These are phyloP conservation scores for Ganoderma boninense DNA, from an alignment of 1,284 basidiomycete species.

Conservation along the genomic window DNA sequence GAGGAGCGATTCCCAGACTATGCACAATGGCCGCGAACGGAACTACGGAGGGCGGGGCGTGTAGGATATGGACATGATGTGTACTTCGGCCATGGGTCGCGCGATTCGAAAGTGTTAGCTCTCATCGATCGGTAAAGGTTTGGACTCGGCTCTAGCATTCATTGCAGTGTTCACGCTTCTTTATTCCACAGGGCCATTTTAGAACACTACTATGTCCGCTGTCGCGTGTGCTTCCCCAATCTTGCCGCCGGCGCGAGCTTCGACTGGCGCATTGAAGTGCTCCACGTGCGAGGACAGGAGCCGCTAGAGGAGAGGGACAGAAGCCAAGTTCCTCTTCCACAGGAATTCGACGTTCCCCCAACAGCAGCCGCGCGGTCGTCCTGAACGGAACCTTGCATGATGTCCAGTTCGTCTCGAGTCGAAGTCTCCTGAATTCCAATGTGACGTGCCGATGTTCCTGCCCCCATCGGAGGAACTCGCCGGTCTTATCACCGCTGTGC, in stretches of 20 bases:
- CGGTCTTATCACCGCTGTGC: background rate
- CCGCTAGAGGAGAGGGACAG: background rate
- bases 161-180: conserved; percentile 16
- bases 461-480: background rate
- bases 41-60: background rate
- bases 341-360: background rate
- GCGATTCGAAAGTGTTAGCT: conserved; percentile 3
- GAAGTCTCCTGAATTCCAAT: conserved; percentile 1
- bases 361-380: background rate
- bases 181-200: conserved; percentile 11
- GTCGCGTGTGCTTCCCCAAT: background rate
- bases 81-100: background rate
- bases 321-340: background rate
- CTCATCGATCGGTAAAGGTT: conserved; percentile 14
- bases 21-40: background rate
- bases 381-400: conserved; percentile 4
- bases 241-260: background rate
- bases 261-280: background rate
- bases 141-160: conserved; percentile 12
- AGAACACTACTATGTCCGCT: conserved; percentile 10
- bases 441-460: conserved; percentile 8
- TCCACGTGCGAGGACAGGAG: conserved; percentile 1
- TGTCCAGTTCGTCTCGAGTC: background rate
- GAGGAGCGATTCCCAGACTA: background rate
- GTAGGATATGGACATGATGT: conserved; percentile 10